Evolutionary conservation across 2,329 filamentous ascomycete species (phyloP).

Genomic region (Mycocentrospora acerina): DNA sequence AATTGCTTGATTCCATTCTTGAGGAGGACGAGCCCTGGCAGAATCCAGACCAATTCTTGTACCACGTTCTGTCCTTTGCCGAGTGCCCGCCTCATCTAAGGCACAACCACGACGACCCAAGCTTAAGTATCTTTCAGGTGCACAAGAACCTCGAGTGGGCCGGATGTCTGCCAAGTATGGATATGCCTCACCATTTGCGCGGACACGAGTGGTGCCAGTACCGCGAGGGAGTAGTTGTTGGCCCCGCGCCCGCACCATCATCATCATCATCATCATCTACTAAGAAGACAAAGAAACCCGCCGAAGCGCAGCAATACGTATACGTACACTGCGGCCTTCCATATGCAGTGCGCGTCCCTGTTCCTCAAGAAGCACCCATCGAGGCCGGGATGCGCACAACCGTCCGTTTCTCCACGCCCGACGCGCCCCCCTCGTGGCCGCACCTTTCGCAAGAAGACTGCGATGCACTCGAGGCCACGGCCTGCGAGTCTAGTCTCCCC

Average conservation of each 20-base stretch:
- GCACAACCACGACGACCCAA: constrained; percentile 33
- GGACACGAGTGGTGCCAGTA: constrained; percentile 77
- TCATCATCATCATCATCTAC: constrained; percentile 16
- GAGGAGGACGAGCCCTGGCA: constrained; percentile 57
- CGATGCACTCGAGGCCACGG: constrained; percentile 50
- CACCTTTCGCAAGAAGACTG: constrained; percentile 21
- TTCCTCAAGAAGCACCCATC: constrained; percentile 50
- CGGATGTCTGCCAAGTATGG: constrained; percentile 72
- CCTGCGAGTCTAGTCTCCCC: constrained; percentile 68
- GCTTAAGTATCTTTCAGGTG: constrained; percentile 71
- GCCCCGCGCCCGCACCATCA: constrained; percentile 12
- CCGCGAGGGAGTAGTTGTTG: constrained; percentile 71
- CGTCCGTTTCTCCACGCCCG: constrained; percentile 59
- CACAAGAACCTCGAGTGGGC: constrained; percentile 76
- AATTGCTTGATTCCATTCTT: constrained; percentile 34
- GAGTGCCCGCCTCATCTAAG: constrained; percentile 79
- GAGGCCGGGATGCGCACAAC: constrained; percentile 74
- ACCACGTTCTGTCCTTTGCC: constrained; percentile 76
- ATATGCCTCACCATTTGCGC: constrained; percentile 82
- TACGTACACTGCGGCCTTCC: constrained; percentile 55
- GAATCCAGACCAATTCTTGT: constrained; percentile 77
- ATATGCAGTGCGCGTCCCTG: constrained; percentile 54
- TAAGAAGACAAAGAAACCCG: constrained; percentile 47
- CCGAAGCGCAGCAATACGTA: constrained; percentile 27
- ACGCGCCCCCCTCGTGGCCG: constrained; percentile 40